phyloP scores from a whole-genome alignment of 2,329 filamentous ascomycete genomes.

The Arachnomyces sp. region DNA sequence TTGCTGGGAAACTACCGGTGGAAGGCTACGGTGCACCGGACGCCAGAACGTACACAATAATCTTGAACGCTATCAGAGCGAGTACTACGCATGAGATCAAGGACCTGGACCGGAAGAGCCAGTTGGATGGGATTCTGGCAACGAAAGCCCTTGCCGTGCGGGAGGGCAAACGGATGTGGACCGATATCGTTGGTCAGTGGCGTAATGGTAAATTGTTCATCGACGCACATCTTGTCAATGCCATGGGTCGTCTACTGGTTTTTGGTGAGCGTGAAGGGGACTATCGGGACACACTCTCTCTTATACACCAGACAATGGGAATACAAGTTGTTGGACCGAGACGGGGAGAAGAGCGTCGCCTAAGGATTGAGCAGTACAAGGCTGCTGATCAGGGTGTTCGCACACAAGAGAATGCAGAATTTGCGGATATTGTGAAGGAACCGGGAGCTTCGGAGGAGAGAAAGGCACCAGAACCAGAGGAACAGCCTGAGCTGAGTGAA shows the following conservation, averaged over 20 bases:
- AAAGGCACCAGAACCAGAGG: constrained; percentile 1
- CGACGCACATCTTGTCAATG: constrained; percentile 70
- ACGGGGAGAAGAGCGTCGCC: constrained; percentile 24
- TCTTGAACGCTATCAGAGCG: constrained; percentile 66
- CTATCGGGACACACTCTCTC: constrained; percentile 62
- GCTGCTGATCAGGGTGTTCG: no score
- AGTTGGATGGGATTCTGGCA: constrained; percentile 20
- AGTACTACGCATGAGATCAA: constrained; percentile 28
- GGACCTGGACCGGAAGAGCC: constrained; percentile 24
- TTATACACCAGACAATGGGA: constrained; percentile 76
- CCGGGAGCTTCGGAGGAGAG: constrained; percentile 14
- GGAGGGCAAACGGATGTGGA: constrained; percentile 70
- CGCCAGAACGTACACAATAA: constrained; percentile 68
- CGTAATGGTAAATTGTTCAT: constrained; percentile 59
- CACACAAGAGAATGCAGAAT: constrained; percentile 6
- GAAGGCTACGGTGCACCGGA: constrained; percentile 58
- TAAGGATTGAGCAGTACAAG: constrained; percentile 5
- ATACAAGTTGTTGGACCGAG: constrained; percentile 43
- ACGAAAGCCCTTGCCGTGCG: constrained; percentile 42
- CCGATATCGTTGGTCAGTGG: constrained; percentile 72
- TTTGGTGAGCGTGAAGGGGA: constrained; percentile 54
- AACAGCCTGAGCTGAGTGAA: constrained; percentile 12
- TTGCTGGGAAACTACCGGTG: constrained; percentile 65
- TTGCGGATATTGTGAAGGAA: constrained; percentile 10
- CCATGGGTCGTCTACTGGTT: constrained; percentile 74